phyloP scores from a whole-genome alignment of 208 protist species.

The Wallacemonas sp. region DNA sequence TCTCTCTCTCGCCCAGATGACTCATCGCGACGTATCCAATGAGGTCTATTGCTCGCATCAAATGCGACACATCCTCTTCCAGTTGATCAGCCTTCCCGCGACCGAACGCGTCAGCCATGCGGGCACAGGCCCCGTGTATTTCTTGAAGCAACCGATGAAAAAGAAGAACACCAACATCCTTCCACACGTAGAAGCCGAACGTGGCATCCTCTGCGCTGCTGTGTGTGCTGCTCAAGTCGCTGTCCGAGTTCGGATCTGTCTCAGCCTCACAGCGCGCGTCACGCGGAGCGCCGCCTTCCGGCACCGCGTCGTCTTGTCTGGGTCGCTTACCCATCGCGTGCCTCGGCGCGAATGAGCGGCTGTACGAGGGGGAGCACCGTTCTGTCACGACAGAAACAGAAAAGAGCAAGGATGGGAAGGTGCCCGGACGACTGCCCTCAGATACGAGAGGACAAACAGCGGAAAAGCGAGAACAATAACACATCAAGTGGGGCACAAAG shows the following conservation, averaged over 20 bases:
- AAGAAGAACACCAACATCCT: slow-evolving; percentile 57
- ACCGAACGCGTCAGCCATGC: not conserved
- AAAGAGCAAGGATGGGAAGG: not conserved
- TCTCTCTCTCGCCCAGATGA: slow-evolving; percentile 9
- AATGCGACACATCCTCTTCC: slow-evolving; percentile 8
- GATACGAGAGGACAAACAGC: too few species aligned
- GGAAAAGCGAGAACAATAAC: too few species aligned
- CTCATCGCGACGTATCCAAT: slow-evolving; percentile 2
- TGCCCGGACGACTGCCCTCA: not conserved
- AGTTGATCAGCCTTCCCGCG: not conserved
- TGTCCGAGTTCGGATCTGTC: slow-evolving; percentile 8
- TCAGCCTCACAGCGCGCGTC: too few species aligned
- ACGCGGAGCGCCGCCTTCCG: too few species aligned
- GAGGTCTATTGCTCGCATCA: slow-evolving; percentile 8
- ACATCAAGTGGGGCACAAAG: too few species aligned
- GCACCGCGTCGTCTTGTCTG: not conserved
- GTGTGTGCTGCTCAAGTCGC: not conserved
- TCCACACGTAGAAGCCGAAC: slow-evolving; percentile 72
- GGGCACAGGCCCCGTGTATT: slow-evolving; percentile 20
- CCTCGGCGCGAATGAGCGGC: not conserved
- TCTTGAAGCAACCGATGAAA: slow-evolving; percentile 42
- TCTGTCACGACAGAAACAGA: not conserved
- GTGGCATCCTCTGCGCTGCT: slow-evolving; percentile 1
- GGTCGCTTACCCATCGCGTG: not conserved
- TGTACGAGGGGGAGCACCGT: too few species aligned